Percentiles rank a stretch among this genome's conserved stretches.
These are phyloP conservation scores for Hanseniaspora lachancei DNA, from an alignment of 805 yeast genomes.

Conservation along the genomic window DNA sequence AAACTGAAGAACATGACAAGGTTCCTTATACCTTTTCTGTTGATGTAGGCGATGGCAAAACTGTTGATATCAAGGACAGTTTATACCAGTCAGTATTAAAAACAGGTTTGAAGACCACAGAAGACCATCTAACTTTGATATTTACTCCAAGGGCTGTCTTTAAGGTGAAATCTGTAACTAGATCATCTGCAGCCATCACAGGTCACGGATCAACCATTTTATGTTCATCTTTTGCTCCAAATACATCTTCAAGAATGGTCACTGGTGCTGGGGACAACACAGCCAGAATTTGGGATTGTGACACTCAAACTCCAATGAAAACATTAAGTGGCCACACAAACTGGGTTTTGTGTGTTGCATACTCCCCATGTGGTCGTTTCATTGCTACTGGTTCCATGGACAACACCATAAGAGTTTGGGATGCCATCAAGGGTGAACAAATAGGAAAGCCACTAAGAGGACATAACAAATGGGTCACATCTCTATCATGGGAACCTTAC, in stretches of 20 bases:
- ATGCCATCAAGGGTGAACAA: slow-evolving; percentile 56
- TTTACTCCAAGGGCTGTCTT: slow-evolving; percentile 92
- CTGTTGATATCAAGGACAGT: slow-evolving; percentile 65
- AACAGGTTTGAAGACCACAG: slow-evolving; percentile 80
- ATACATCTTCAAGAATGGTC: slow-evolving; percentile 69
- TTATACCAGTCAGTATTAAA: slow-evolving; percentile 68
- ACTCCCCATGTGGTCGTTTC: slow-evolving; percentile 83
- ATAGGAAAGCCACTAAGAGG: slow-evolving; percentile 66
- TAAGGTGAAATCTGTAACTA: slow-evolving; percentile 79
- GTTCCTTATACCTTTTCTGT: slow-evolving; percentile 81
- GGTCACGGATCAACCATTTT: slow-evolving; percentile 93
- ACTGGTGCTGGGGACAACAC: slow-evolving; percentile 96
- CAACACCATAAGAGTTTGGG: slow-evolving; percentile 78
- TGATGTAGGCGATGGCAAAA: slow-evolving; percentile 32
- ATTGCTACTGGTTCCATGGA: slow-evolving; percentile 97
- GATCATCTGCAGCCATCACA: slow-evolving; percentile 82
- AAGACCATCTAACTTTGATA: slow-evolving; percentile 79
- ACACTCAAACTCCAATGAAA: slow-evolving; percentile 78
- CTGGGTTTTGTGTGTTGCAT: slow-evolving; percentile 86
- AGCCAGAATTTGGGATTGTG: slow-evolving; percentile 93
- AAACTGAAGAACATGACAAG: slow-evolving; percentile 50
- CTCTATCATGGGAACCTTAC: slow-evolving; percentile 86
- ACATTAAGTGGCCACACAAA: slow-evolving; percentile 75
- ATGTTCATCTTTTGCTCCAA: slow-evolving; percentile 88
- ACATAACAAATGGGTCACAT: slow-evolving; percentile 79